Evolutionary conservation across 2,329 filamentous ascomycete genomes (phyloP).

Genomic region (Colletotrichum cuscutae): DNA sequence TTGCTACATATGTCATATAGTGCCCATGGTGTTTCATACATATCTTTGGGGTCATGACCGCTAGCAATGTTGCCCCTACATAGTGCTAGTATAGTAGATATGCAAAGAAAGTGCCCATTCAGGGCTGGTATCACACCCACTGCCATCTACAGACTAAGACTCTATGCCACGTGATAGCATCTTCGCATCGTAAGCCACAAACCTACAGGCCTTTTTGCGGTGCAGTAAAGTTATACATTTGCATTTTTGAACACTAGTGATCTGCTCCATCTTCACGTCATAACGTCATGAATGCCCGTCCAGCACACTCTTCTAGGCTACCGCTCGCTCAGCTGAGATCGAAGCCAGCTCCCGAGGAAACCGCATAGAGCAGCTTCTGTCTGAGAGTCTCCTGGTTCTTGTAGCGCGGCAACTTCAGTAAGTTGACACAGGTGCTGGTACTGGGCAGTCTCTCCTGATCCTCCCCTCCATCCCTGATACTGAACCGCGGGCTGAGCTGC

Average conservation of each 20-base stretch:
- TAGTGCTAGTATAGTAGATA: neutral
- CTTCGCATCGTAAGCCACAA: neutral
- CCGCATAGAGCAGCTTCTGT: conserved; percentile 88
- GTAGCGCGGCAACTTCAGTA: conserved; percentile 92
- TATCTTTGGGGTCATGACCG: neutral
- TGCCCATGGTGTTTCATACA: neutral
- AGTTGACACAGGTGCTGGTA: conserved; percentile 94
- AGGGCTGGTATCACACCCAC: neutral
- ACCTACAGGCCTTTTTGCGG: neutral
- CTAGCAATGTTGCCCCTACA: too few relatives aligned
- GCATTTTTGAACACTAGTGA: neutral
- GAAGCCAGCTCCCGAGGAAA: conserved; percentile 91
- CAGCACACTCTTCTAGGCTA: neutral
- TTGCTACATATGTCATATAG: neutral
- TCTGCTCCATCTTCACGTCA: conserved; percentile 14
- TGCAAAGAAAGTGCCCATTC: neutral
- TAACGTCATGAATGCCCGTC: conserved; percentile 22
- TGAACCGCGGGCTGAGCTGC: conserved; percentile 86
- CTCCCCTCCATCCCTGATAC: conserved; percentile 83
- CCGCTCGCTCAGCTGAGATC: conserved; percentile 70
- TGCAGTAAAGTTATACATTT: neutral
- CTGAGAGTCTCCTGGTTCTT: conserved; percentile 71
- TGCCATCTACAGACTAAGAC: neutral
- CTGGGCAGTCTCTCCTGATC: conserved; percentile 86
- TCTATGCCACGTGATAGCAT: neutral